Conservation (phyloP, 768 basidiomycete genomes). For the Tricholoma bakamatsutake region DNA sequence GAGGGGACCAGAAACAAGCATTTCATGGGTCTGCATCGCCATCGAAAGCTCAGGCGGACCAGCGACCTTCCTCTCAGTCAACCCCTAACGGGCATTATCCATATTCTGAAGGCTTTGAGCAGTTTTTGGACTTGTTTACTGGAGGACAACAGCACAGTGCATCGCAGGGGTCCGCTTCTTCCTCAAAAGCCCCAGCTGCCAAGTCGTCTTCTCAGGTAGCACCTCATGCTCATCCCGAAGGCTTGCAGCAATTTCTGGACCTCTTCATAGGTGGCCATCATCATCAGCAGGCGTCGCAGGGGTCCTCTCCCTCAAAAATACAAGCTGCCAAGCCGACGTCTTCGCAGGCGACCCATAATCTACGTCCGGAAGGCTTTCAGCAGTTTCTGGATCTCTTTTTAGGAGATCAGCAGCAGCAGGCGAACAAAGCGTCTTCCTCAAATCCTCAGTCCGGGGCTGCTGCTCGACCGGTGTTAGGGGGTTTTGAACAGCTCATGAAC, state of each 20-base stretch:
- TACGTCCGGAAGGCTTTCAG: constrained; percentile 5
- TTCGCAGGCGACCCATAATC: background rate
- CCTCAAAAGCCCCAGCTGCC: background rate
- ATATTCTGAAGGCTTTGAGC: no score
- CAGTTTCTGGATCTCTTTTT: constrained; percentile 10
- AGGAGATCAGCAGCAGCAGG: constrained; percentile 1
- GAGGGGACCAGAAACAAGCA: background rate
- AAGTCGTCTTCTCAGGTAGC: background rate
- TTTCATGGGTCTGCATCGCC: background rate
- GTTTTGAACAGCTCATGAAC: background rate
- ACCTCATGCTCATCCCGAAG: background rate
- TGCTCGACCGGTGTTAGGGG: background rate
- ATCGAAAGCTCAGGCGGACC: background rate
- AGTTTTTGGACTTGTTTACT: no score
- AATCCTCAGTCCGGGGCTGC: background rate
- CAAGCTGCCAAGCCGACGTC: background rate
- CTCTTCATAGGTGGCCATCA: background rate
- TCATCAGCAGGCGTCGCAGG: background rate
- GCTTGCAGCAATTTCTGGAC: background rate
- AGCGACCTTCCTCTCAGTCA: background rate
- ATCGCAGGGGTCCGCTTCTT: background rate
- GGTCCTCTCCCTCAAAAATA: background rate
- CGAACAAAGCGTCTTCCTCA: background rate
- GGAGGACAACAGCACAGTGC: no score
- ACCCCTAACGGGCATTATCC: background rate